Conservation (phyloP, 1,284 basidiomycete genomes). For the Agaricales sp. region DNA sequence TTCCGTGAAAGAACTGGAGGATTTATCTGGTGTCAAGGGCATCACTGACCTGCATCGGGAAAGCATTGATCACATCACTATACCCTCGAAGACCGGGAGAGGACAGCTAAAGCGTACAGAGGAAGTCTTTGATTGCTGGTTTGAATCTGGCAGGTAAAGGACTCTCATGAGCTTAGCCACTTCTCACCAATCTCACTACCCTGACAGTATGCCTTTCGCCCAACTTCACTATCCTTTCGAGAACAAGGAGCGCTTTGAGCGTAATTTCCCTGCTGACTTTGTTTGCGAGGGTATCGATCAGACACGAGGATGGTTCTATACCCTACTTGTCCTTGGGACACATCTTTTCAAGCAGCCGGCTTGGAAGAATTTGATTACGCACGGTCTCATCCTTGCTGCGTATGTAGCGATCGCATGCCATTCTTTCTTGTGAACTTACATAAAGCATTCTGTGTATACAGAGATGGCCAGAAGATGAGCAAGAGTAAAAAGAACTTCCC, state of each 20-base stretch:
- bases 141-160: conserved; percentile 91
- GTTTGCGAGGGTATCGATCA: conserved; percentile 96
- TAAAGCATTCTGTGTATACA: too few relatives aligned
- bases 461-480: conserved; percentile 99
- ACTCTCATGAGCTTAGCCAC: too few relatives aligned
- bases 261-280: conserved; percentile 94
- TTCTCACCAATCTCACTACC: conserved; percentile 7
- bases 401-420: conserved; percentile 34
- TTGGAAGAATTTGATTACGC: conserved; percentile 98
- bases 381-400: conserved; percentile 92
- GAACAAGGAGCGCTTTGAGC: conserved; percentile 82
- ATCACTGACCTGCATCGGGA: conserved; percentile 95
- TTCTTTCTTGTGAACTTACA: neutral
- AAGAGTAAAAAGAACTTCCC: conserved; percentile 98
- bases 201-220: conserved; percentile 93
- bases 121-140: conserved; percentile 99
- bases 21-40: conserved; percentile 75
- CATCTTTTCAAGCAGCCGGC: conserved; percentile 91
- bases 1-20: conserved; percentile 85
- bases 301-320: conserved; percentile 99
- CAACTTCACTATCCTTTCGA: conserved; percentile 98
- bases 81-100: conserved; percentile 88
- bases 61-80: conserved; percentile 92
- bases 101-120: conserved; percentile 83
- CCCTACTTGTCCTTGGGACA: conserved; percentile 89